A percentile compares a stretch with the other conserved stretches of the same genome.
Conservation (phyloP, 345 rosid genomes). For the Corchorus capsularis region DNA sequence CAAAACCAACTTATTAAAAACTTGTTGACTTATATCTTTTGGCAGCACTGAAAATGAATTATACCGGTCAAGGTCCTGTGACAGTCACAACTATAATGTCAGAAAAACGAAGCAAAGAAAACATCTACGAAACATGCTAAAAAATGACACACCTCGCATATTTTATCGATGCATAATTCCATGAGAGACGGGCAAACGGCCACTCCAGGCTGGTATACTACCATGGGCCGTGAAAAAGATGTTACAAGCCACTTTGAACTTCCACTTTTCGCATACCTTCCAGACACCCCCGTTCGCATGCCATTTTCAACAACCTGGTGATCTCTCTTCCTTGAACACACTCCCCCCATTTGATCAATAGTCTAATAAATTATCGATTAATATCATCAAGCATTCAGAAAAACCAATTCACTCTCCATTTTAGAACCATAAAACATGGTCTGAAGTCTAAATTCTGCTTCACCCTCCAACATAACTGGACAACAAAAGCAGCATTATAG, state of each 20-base stretch:
- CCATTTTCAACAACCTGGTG: constrained; percentile 30
- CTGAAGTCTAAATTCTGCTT: neutral
- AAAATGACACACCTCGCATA: constrained; percentile 22
- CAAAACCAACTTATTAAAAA: constrained; percentile 31
- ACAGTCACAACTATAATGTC: neutral
- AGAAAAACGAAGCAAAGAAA: neutral
- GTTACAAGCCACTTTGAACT: constrained; percentile 32
- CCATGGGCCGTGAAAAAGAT: constrained; percentile 22
- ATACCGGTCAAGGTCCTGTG: constrained; percentile 24
- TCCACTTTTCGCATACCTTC: constrained; percentile 21
- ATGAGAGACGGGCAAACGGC: constrained; percentile 27
- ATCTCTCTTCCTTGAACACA: constrained; percentile 34
- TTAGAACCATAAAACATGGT: constrained; percentile 12
- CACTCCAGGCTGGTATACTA: constrained; percentile 20
- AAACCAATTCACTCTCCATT: neutral
- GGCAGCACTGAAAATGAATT: constrained; percentile 30
- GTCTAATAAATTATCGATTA: neutral
- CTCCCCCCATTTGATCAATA: constrained; percentile 27
- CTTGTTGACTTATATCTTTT: constrained; percentile 35
- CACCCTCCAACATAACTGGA: constrained; percentile 7
- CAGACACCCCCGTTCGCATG: constrained; percentile 18
- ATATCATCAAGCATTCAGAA: constrained; percentile 11
- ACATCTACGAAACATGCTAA: neutral
- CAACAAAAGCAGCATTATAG: neutral
- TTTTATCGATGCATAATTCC: constrained; percentile 33